A percentile compares a stretch with the other conserved stretches of the same genome.
Evolutionary conservation across 192 early-diverging fungal genomes (phyloP).

Genomic region (Coemansia sp.): DNA sequence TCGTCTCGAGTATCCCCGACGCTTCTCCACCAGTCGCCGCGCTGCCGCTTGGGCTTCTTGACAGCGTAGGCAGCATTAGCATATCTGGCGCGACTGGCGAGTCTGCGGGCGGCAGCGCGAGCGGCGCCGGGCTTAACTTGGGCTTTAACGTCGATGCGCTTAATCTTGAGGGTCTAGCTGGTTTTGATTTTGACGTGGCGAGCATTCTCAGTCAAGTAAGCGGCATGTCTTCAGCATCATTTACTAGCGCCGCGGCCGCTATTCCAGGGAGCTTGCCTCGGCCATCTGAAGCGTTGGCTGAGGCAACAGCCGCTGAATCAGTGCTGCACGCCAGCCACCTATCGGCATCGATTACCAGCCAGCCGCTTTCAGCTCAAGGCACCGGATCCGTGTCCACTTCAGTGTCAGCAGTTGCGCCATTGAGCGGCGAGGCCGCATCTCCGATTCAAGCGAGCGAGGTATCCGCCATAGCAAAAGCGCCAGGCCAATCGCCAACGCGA

Average conservation of each 20-base stretch:
- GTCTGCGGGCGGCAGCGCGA: background rate
- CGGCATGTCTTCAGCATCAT: conserved; percentile 6
- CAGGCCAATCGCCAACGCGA: background rate
- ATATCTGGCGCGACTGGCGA: conserved; percentile 5
- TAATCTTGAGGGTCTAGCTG: conserved; percentile 33
- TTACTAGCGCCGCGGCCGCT: background rate
- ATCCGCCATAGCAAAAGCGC: background rate
- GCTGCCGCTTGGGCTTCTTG: conserved; percentile 12
- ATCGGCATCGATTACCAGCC: background rate
- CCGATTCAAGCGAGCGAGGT: background rate
- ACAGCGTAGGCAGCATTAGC: conserved; percentile 19
- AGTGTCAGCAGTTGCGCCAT: background rate
- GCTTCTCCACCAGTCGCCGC: background rate
- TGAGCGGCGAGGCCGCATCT: background rate
- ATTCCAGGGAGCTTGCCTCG: background rate
- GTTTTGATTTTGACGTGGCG: conserved; percentile 46
- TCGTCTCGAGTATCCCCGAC: background rate
- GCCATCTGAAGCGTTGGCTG: background rate
- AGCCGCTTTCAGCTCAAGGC: background rate
- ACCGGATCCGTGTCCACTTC: background rate
- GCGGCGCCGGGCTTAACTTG: conserved; percentile 11
- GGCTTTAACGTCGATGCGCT: conserved; percentile 51
- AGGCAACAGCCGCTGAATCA: background rate
- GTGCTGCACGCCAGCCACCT: background rate
- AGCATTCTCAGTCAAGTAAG: conserved; percentile 46